Base-by-base conservation (phyloP, 495 filamentous ascomycete genomes). In the Lichenothelia convexa region DNA sequence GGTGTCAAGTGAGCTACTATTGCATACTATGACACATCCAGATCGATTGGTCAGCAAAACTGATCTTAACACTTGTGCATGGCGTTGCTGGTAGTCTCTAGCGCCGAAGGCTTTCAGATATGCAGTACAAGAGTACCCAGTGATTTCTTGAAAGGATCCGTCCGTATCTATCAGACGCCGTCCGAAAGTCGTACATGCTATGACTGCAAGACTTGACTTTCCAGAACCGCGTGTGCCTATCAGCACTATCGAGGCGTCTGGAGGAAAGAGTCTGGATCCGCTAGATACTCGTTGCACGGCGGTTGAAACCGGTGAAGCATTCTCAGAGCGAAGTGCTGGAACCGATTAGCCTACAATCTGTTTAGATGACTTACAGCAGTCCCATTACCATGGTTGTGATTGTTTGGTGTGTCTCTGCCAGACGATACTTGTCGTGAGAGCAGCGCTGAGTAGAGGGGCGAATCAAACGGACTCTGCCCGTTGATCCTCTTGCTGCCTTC, bases 201-300 rank as follows among this genome's bases (percentile, higher is more conserved):
- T 79, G 43, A 85, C 73, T 1, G 74, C 79, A 8, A 87, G 61
- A 13, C 75, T 81, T 4, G 77, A 73, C 50, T 85, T 85, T 11
- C 79, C 79, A 4, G 76, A 74, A 3, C 80, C 78, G 13, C 75
- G 73, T 36, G 78, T 70, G 16, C 80, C 80, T 18, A 84, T 67
- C 15, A 87, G 61, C 1, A 83, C 75, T 35, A 87, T 69, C 1
- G 79, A 81, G 2, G 75, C 71, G 43, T 74, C 63, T 0, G 61
- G 51, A 20, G 65, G 58, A 47, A 83, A 83, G 6, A 46, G 49
- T 35, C 27, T 32, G 43, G 18, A 42, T 40, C 21, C 21, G 19
- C 21, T 30, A 13, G n/a, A 17, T 7, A 22, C 19, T 31, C 15
- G 22, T 16, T 44, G 35, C 19, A 31, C 42, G 32, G 41, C 38